Conservation (phyloP, 371 early-diverging fungal species). For the Apophysomyces variabilis region DNA sequence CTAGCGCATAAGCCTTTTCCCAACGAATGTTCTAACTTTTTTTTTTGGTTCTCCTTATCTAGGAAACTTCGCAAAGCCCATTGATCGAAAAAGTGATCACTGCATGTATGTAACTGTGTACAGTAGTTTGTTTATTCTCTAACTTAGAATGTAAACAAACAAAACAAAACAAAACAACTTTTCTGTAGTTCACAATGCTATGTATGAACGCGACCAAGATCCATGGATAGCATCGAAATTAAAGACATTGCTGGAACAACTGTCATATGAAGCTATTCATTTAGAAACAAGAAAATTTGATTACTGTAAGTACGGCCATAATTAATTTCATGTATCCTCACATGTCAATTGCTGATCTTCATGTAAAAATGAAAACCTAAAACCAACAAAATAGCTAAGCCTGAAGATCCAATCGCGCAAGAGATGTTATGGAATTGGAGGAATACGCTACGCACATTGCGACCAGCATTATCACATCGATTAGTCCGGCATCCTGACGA, state of each 20-base stretch:
- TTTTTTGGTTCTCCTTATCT: background rate
- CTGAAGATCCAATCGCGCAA: conserved; percentile 32
- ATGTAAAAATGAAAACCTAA: background rate
- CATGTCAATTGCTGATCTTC: background rate
- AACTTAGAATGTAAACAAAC: background rate
- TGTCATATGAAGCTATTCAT: conserved; percentile 2
- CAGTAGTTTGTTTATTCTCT: background rate
- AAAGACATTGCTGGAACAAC: conserved; percentile 10
- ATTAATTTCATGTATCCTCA: too few relatives aligned
- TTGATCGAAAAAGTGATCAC: conserved; percentile 14
- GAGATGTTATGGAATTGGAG: conserved; percentile 52
- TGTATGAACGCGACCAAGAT: conserved; percentile 42
- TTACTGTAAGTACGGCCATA: background rate
- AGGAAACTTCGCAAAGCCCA: conserved; percentile 7
- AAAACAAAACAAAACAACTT: conserved; percentile 6
- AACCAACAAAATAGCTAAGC: background rate
- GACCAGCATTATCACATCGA: conserved; percentile 34
- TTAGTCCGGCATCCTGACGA: conserved; percentile 29
- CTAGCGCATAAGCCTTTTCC: background rate
- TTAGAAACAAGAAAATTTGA: conserved; percentile 1
- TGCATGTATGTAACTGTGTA: conserved; percentile 17
- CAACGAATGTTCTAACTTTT: background rate
- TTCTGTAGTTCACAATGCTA: conserved; percentile 24
- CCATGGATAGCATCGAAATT: conserved; percentile 41
- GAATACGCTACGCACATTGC: conserved; percentile 36